Conservation (phyloP, 164 flowering plant genomes). For the Buxus sempervirens region DNA sequence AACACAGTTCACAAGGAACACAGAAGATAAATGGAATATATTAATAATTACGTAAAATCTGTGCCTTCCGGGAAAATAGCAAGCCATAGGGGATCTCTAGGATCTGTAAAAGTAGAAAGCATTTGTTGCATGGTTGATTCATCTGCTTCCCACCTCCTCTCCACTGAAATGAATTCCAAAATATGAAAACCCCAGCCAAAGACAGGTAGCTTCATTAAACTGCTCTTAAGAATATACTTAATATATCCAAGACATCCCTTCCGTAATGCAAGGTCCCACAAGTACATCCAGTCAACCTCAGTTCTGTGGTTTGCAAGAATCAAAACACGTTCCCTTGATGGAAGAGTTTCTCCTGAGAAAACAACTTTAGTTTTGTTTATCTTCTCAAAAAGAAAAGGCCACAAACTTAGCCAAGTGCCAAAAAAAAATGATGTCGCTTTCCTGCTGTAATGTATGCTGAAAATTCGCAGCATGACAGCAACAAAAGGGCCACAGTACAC, state of each 20-base stretch:
- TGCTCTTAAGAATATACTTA: slow-evolving; percentile 86
- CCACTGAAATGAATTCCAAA: slow-evolving; percentile 84
- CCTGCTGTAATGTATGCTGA: slow-evolving; percentile 75
- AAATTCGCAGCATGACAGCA: slow-evolving; percentile 44
- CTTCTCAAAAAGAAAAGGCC: slow-evolving; percentile 95
- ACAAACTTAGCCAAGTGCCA: slow-evolving; percentile 78
- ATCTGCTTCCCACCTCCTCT: slow-evolving; percentile 89
- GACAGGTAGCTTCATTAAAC: slow-evolving; percentile 83
- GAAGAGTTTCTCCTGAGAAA: slow-evolving; percentile 76
- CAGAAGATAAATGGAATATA: neutral
- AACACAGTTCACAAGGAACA: neutral
- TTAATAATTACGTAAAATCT: slow-evolving; percentile 73
- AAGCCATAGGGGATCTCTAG: slow-evolving; percentile 81
- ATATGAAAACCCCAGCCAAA: slow-evolving; percentile 94
- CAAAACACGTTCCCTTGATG: slow-evolving; percentile 65
- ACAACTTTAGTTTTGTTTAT: slow-evolving; percentile 80
- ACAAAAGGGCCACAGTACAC: slow-evolving; percentile 50
- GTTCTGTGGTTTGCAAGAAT: slow-evolving; percentile 90
- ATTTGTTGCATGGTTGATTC: slow-evolving; percentile 52
- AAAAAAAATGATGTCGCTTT: slow-evolving; percentile 56
- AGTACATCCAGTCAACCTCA: slow-evolving; percentile 99
- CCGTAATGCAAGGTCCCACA: slow-evolving; percentile 89
- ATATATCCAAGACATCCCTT: slow-evolving; percentile 73
- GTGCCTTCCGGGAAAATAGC: slow-evolving; percentile 98
- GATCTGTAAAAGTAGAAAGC: slow-evolving; percentile 68